These are phyloP conservation scores for Cladosporium sp. DNA, from an alignment of 2,329 filamentous ascomycete species.

Conservation along the genomic window DNA sequence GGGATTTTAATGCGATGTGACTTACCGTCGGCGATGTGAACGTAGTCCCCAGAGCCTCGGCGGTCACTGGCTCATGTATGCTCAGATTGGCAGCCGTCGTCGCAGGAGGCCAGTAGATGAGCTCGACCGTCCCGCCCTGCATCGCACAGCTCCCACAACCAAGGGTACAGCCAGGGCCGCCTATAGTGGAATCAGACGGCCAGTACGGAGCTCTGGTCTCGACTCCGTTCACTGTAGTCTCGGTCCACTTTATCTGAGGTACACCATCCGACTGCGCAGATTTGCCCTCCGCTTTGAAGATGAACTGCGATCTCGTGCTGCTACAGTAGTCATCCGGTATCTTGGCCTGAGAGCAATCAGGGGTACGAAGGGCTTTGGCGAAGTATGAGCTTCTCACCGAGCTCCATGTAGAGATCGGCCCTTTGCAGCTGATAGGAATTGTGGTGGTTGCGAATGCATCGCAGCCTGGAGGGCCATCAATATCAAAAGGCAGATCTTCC, in stretches of 20 bases:
- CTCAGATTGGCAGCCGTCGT: background rate
- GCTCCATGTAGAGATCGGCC: background rate
- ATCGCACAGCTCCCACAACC: conserved; percentile 28
- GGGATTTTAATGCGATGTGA: background rate
- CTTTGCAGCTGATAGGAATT: background rate
- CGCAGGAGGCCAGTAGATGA: conserved; percentile 29
- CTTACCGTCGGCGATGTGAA: conserved; percentile 28
- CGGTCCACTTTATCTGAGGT: background rate
- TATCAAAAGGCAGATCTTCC: background rate
- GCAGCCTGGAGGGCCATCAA: background rate
- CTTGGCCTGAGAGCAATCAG: conserved; percentile 3
- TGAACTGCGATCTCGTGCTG: background rate
- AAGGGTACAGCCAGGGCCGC: conserved; percentile 23
- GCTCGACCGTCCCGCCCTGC: conserved; percentile 27
- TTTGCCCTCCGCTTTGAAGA: background rate
- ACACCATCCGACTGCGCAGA: background rate
- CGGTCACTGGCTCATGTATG: conserved; percentile 12
- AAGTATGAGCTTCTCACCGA: background rate
- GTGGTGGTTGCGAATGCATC: background rate
- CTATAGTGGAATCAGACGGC: background rate
- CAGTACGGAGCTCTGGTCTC: background rate
- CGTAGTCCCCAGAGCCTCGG: conserved; percentile 22
- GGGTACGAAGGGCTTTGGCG: background rate
- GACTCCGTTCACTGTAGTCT: background rate
- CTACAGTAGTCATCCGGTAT: conserved; percentile 8